Conservation (phyloP, 495 filamentous ascomycete species). For the Sphaerosporella brunnea region DNA sequence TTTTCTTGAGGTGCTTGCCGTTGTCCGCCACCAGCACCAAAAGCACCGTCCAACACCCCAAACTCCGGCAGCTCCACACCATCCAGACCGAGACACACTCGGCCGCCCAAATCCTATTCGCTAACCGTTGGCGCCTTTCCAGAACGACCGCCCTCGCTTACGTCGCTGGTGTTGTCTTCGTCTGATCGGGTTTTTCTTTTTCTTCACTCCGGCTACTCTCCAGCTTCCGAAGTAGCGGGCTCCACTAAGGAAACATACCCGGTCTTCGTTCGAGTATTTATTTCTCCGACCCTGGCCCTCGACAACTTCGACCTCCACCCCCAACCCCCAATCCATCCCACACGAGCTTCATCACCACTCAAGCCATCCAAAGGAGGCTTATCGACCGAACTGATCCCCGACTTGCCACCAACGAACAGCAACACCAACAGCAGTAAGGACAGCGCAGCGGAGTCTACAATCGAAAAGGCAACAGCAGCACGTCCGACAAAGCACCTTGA, state of each 20-base stretch:
- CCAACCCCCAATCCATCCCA: too few relatives aligned
- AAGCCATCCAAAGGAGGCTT: too few relatives aligned
- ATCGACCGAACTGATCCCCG: too few relatives aligned
- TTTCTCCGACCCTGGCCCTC: conserved; percentile 15
- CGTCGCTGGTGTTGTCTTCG: background rate
- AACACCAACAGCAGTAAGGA: too few relatives aligned
- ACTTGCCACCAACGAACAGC: too few relatives aligned
- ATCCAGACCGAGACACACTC: conserved; percentile 18
- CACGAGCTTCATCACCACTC: too few relatives aligned
- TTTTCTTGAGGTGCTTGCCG: conserved; percentile 2
- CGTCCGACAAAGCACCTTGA: too few relatives aligned
- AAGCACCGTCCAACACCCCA: conserved; percentile 6
- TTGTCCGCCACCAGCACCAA: background rate
- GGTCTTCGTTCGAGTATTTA: conserved; percentile 11
- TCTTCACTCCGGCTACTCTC: background rate
- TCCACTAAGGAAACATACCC: conserved; percentile 7
- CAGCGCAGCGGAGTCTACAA: too few relatives aligned
- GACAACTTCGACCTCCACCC: too few relatives aligned
- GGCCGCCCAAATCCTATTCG: conserved; percentile 22
- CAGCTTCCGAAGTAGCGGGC: conserved; percentile 9
- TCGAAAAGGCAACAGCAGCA: too few relatives aligned
- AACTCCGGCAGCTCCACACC: conserved; percentile 12
- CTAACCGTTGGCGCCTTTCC: conserved; percentile 16
- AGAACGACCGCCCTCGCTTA: conserved; percentile 1
- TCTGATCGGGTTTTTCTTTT: conserved; percentile 1